phyloP scores from a whole-genome alignment of 345 rosid genomes.

The Moringa oleifera region DNA sequence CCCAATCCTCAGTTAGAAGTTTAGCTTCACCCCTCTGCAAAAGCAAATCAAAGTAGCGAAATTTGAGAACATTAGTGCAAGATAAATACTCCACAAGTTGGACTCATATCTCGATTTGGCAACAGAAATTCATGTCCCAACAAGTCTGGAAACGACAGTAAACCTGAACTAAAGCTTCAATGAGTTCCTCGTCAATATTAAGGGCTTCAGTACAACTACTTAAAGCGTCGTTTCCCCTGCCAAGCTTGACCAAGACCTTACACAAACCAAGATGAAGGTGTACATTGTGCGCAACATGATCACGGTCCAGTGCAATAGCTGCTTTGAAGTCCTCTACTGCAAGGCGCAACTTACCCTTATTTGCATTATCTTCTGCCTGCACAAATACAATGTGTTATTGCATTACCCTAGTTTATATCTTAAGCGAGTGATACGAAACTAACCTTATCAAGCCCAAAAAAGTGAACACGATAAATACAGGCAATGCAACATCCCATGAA shows the following conservation, averaged over 20 bases:
- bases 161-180: slow-evolving; percentile 92
- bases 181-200: slow-evolving; percentile 70
- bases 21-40: slow-evolving; percentile 93
- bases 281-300: slow-evolving; percentile 77
- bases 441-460: neutral
- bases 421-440: neutral
- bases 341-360: slow-evolving; percentile 80
- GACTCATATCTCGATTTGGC: neutral
- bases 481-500: neutral
- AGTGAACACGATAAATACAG: neutral
- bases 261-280: slow-evolving; percentile 95
- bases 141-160: slow-evolving; percentile 10
- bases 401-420: neutral
- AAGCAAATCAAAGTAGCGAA: slow-evolving; percentile 7
- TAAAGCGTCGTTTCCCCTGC: slow-evolving; percentile 90
- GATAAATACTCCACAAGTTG: neutral
- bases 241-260: slow-evolving; percentile 86
- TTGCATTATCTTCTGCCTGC: slow-evolving; percentile 93
- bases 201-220: slow-evolving; percentile 80
- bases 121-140: neutral
- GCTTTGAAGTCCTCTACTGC: slow-evolving; percentile 88
- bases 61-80: neutral
- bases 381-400: slow-evolving; percentile 13
- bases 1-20: slow-evolving; percentile 91
- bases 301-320: slow-evolving; percentile 83